phyloP scores from a whole-genome alignment of 2,329 filamentous ascomycete genomes.

The Colletotrichum gigasporum region DNA sequence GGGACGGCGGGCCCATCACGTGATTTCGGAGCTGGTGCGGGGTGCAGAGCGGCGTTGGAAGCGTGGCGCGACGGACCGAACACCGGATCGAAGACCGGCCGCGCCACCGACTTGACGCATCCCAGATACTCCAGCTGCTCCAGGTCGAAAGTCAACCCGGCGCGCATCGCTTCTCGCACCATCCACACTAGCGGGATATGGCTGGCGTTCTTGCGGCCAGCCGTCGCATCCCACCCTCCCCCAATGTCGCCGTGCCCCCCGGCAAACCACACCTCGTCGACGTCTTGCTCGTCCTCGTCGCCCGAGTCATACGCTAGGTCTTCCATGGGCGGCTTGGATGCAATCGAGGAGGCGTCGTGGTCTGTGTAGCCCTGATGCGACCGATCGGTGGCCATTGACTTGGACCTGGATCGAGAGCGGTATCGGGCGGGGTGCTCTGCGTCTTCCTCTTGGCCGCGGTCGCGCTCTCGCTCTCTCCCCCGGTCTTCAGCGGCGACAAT shows the following conservation, averaged over 20 bases:
- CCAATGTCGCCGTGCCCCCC: slow-evolving; percentile 84
- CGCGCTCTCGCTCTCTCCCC: slow-evolving; percentile 3
- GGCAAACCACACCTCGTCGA: slow-evolving; percentile 83
- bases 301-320: slow-evolving; percentile 53
- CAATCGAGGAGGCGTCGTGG: slow-evolving; percentile 19
- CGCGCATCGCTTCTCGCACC: slow-evolving; percentile 66
- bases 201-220: slow-evolving; percentile 69
- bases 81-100: slow-evolving; percentile 3
- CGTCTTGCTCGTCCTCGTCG: slow-evolving; percentile 69
- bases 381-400: slow-evolving; percentile 24
- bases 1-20: slow-evolving; percentile 38
- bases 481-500: slow-evolving; percentile 26
- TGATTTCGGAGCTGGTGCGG: neutral
- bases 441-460: slow-evolving; percentile 18
- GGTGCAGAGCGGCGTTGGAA: no score
- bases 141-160: slow-evolving; percentile 76
- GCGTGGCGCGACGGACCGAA: no score
- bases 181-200: slow-evolving; percentile 78
- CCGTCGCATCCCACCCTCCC: slow-evolving; percentile 74
- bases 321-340: slow-evolving; percentile 32
- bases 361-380: neutral
- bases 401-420: slow-evolving; percentile 46
- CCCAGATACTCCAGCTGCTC: slow-evolving; percentile 74
- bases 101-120: slow-evolving; percentile 54
- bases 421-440: slow-evolving; percentile 52